A percentile compares a stretch with the other conserved stretches of the same genome.
Conservation (phyloP, 2,329 filamentous ascomycete genomes). For the Harringtonia lauricola region DNA sequence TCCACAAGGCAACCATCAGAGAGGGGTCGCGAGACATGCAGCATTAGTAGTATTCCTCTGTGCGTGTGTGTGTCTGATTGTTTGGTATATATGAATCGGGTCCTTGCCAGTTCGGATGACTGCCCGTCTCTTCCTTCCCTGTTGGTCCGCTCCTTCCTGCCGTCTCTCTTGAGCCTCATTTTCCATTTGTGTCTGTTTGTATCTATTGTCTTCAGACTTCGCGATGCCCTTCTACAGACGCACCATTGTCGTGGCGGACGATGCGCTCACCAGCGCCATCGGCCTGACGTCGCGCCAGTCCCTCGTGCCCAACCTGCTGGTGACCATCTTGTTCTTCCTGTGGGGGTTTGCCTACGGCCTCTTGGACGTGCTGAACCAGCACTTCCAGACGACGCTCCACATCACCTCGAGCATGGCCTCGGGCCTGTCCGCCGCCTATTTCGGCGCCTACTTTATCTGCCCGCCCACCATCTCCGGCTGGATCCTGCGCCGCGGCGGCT, state of each 20-base stretch:
- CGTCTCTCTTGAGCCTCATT: background rate
- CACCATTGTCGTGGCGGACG: conserved; percentile 21
- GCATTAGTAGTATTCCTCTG: too few species aligned
- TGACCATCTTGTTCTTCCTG: conserved; percentile 24
- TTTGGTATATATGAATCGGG: too few species aligned
- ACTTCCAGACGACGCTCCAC: conserved; percentile 34
- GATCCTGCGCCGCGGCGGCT: conserved; percentile 54
- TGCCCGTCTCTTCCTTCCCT: background rate
- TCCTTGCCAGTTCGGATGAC: too few species aligned
- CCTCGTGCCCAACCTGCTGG: conserved; percentile 20
- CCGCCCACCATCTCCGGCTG: conserved; percentile 28
- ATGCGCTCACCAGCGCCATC: conserved; percentile 20
- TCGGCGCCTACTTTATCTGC: conserved; percentile 30
- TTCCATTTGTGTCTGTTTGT: background rate
- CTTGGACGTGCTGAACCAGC: conserved; percentile 35
- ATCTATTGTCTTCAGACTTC: background rate
- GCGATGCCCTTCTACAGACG: conserved; percentile 19
- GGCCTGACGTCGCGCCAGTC: conserved; percentile 22
- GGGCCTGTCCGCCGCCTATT: conserved; percentile 40
- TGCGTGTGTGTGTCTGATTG: too few species aligned
- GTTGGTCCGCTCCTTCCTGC: background rate
- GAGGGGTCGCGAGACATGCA: too few species aligned
- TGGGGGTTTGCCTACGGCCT: conserved; percentile 26
- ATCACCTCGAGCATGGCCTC: conserved; percentile 32
- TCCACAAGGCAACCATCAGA: too few species aligned